Conservation (phyloP, 257 asterid species). For the Ballota nigra region DNA sequence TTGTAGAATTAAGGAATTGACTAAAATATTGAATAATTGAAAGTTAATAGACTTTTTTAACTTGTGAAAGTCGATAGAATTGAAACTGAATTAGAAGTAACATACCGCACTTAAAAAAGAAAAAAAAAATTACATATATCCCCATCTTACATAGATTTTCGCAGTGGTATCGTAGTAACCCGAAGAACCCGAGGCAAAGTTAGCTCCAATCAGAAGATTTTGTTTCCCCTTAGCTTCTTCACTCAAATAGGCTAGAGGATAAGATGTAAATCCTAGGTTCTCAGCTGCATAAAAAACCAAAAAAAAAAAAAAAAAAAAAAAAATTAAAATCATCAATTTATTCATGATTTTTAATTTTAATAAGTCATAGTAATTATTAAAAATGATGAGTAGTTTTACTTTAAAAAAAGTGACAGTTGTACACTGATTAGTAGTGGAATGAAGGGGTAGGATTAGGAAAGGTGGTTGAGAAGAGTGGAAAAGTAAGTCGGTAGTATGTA, state of each 20-base stretch:
- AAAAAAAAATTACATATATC: not conserved
- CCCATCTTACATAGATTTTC: constrained; percentile 50
- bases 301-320: no score
- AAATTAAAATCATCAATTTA: no score
- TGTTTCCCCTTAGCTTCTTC: constrained; percentile 47
- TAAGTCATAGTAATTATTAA: no score
- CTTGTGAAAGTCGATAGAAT: no score
- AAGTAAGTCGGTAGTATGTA: not conserved
- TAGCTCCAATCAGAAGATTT: constrained; percentile 63
- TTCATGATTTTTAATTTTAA: no score
- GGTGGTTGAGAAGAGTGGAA: constrained; percentile 19
- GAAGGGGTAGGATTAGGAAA: not conserved
- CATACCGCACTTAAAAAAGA: no score
- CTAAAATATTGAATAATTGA: no score
- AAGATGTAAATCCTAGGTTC: constrained; percentile 73
- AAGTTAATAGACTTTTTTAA: no score
- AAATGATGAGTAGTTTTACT: not conserved
- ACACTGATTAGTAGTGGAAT: not conserved
- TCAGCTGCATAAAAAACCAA: constrained; percentile 49
- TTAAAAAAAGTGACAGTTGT: not conserved
- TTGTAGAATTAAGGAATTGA: no score
- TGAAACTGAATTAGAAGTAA: no score
- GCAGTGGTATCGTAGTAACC: constrained; percentile 73
- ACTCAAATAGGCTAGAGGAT: constrained; percentile 73
- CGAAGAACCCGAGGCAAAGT: constrained; percentile 84